Percentiles rank a stretch among this genome's conserved stretches.
phyloP scores from a whole-genome alignment of 1,284 basidiomycete genomes.

The Ustilago lituana region DNA sequence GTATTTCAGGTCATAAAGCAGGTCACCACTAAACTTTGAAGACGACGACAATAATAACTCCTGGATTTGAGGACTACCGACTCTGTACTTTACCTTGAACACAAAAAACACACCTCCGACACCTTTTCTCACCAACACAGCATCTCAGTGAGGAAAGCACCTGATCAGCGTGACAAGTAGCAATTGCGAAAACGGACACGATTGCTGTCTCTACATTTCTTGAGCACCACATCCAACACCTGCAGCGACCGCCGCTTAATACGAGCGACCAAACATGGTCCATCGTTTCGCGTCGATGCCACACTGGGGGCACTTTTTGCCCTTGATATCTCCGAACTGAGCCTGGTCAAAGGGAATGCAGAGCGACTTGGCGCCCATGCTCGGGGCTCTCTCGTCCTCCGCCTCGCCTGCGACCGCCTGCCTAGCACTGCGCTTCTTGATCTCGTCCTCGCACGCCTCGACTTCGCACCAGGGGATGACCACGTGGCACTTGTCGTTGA shows the following conservation, averaged over 20 bases:
- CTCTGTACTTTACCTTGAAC: no score
- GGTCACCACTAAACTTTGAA: conserved; percentile 42
- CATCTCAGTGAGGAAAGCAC: no score
- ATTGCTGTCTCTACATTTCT: no score
- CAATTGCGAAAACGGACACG: background rate
- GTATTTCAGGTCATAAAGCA: conserved; percentile 51
- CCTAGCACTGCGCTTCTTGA: conserved; percentile 88
- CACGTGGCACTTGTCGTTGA: conserved; percentile 88
- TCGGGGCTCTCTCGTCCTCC: conserved; percentile 83
- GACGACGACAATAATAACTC: no score
- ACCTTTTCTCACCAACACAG: no score
- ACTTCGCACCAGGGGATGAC: conserved; percentile 97
- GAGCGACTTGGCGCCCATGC: conserved; percentile 97
- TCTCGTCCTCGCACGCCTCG: conserved; percentile 93
- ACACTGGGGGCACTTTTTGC: conserved; percentile 64
- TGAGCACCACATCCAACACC: no score
- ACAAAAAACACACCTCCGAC: no score
- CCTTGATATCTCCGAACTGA: conserved; percentile 59
- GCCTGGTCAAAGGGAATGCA: conserved; percentile 96
- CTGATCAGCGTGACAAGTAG: background rate
- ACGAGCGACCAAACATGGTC: conserved; percentile 67
- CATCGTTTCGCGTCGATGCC: conserved; percentile 62
- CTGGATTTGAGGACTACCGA: no score
- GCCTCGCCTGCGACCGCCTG: conserved; percentile 52
- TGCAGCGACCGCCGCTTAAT: conserved; percentile 50